phyloP scores from a whole-genome alignment of 1,139 yeast genomes.

The Nakaseomyces nivariensis region DNA sequence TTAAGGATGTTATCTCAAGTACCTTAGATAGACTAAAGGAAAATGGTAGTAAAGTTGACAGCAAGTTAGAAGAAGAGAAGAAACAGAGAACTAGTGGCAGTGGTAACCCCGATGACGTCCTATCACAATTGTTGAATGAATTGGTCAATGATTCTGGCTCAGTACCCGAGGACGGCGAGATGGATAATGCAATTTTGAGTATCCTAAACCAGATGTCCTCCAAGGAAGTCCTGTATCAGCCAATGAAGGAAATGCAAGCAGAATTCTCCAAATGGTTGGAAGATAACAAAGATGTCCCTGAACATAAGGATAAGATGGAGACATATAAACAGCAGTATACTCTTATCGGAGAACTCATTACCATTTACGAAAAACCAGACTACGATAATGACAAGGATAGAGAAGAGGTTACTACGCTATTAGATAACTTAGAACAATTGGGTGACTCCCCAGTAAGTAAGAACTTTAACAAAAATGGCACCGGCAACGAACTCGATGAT shows the following conservation, averaged over 20 bases:
- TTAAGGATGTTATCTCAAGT: conserved; percentile 69
- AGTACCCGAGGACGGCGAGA: conserved; percentile 43
- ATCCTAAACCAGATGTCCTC: conserved; percentile 80
- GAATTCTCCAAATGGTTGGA: conserved; percentile 42
- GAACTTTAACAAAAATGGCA: conserved; percentile 33
- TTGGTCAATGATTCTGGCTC: conserved; percentile 35
- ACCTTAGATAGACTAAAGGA: conserved; percentile 71
- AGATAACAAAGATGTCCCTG: conserved; percentile 34
- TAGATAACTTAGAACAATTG: conserved; percentile 66
- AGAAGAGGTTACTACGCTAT: conserved; percentile 43
- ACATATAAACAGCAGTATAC: conserved; percentile 48
- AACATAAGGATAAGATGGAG: conserved; percentile 40
- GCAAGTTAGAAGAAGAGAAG: conserved; percentile 41
- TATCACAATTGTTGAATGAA: conserved; percentile 42
- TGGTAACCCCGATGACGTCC: conserved; percentile 43
- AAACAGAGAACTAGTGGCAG: conserved; percentile 14
- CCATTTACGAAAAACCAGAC: conserved; percentile 45
- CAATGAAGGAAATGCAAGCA: conserved; percentile 68
- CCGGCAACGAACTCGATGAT: conserved; percentile 26
- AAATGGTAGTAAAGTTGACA: conserved; percentile 58
- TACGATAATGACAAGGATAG: conserved; percentile 49
- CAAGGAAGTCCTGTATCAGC: conserved; percentile 80
- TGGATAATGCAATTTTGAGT: conserved; percentile 55
- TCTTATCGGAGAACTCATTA: conserved; percentile 44
- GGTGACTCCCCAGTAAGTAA: conserved; percentile 72